Evolutionary conservation across 2,329 filamentous ascomycete genomes (phyloP).

Genomic region (Aureobasidium sp.): DNA sequence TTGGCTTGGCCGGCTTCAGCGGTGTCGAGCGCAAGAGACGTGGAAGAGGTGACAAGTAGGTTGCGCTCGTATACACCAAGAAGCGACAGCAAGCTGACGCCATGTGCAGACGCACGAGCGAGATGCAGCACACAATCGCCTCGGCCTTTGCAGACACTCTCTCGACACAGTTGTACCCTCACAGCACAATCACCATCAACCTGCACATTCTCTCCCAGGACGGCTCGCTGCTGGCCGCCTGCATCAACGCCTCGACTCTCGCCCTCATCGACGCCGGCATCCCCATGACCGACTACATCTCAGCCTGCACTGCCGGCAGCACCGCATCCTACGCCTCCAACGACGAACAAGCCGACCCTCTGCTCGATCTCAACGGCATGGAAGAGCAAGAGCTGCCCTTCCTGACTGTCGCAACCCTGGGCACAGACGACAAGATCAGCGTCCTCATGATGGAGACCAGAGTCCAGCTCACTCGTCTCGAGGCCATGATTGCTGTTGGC

Average conservation of each 20-base stretch:
- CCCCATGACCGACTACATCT: conserved; percentile 87
- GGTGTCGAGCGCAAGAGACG: conserved; percentile 75
- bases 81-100: not conserved
- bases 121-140: conserved; percentile 71
- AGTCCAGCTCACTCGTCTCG: conserved; percentile 70
- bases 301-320: conserved; percentile 78
- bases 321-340: conserved; percentile 54
- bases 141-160: conserved; percentile 68
- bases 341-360: conserved; percentile 65
- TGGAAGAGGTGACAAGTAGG: conserved; percentile 68
- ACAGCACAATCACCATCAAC: conserved; percentile 72
- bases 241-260: conserved; percentile 83
- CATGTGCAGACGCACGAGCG: conserved; percentile 59
- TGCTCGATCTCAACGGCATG: conserved; percentile 68
- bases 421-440: conserved; percentile 58
- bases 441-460: conserved; percentile 80
- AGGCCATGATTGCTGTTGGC: conserved; percentile 87
- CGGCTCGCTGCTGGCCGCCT: conserved; percentile 79
- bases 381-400: conserved; percentile 86
- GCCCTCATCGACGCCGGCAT: conserved; percentile 91
- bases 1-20: conserved; percentile 80
- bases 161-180: conserved; percentile 81
- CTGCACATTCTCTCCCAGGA: conserved; percentile 86
- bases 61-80: conserved; percentile 14
- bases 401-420: conserved; percentile 74